Base-by-base conservation (phyloP, 768 basidiomycete species). In the Leccinum variicolor region DNA sequence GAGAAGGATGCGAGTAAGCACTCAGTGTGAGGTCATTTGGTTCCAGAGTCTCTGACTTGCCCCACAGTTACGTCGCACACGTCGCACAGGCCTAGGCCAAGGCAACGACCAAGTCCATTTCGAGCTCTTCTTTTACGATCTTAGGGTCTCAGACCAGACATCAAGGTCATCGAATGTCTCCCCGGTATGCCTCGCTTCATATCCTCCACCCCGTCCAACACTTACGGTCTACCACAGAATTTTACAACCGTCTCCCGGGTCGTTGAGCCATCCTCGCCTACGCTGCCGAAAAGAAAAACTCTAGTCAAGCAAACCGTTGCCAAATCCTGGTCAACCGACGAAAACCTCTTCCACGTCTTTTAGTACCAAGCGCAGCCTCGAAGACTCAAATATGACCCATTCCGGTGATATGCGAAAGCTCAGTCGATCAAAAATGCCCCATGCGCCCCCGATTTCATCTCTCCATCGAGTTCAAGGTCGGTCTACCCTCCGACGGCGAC, bases 341-440 rank as follows among this genome's bases (percentile, higher is more conserved):
- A 98, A 78, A 99, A 98, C 78, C 82, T 99, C 50, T 98, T 96
- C 87, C 97, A 99, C 80, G 98, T 98, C 76, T 98, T 96, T 15
- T 99, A n/a, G n/a, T n/a, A 98, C 77, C 97, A 99, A 75, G 95
- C 97, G 96, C 50, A 98, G 98, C 74, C 86, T 99, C 62, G 97
- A 99, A 74, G 90, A 98, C 71, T 96, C 97, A 61, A 85, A 96
- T 79, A 86, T 79, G 58, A 97, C 94, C 6, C 97, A 96, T 53
- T 95, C 96, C n/a, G 71, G 73, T 13, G 96, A 98, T 80, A 99
- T 99, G 97, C 98, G 97, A 97, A 98, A 98, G 75, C 86, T 98
- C 79, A 81, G 56, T 82, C 89, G 25, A 89, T 91, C 34, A 88
- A 94, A 68, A 74, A 86, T 47, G 93, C 95, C 2, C 94, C 97